Conservation (phyloP, 345 rosid genomes). For the Capsella bursapastoris region DNA sequence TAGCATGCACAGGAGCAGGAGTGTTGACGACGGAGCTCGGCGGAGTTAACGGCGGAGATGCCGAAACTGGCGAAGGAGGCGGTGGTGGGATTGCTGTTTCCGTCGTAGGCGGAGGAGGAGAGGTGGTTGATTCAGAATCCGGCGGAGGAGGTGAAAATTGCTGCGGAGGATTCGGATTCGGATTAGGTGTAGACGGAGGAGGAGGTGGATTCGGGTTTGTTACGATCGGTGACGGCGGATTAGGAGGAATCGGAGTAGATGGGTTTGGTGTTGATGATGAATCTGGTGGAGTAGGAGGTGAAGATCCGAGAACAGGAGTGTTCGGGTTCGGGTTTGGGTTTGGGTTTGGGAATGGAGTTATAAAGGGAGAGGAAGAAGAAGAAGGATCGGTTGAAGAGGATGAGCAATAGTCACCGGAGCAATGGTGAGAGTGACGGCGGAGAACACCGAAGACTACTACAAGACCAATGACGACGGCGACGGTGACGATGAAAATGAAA, state of each 20-base stretch:
- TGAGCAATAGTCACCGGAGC: conserved; percentile 64
- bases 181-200: conserved; percentile 30
- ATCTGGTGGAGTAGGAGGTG: conserved; percentile 42
- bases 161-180: conserved; percentile 46
- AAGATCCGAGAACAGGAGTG: conserved; percentile 46
- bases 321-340: conserved; percentile 47
- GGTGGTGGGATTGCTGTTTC: conserved; percentile 35
- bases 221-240: conserved; percentile 48
- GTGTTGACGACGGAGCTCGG: conserved; percentile 54
- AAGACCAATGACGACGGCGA: conserved; percentile 65
- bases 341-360: conserved; percentile 49
- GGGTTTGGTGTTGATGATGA: conserved; percentile 37
- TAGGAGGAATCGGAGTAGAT: conserved; percentile 37
- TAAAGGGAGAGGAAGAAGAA: conserved; percentile 47
- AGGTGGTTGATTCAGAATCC: conserved; percentile 31
- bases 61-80: conserved; percentile 27
- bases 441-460: conserved; percentile 69
- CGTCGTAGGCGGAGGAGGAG: conserved; percentile 41
- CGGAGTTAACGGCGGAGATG: conserved; percentile 65
- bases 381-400: conserved; percentile 39
- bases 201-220: conserved; percentile 35
- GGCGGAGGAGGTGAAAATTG: conserved; percentile 43
- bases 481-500: conserved; percentile 90
- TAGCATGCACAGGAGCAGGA: conserved; percentile 71
- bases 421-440: conserved; percentile 61